Conservation (phyloP, 345 rosid species). For the Populus euphratica region DNA sequence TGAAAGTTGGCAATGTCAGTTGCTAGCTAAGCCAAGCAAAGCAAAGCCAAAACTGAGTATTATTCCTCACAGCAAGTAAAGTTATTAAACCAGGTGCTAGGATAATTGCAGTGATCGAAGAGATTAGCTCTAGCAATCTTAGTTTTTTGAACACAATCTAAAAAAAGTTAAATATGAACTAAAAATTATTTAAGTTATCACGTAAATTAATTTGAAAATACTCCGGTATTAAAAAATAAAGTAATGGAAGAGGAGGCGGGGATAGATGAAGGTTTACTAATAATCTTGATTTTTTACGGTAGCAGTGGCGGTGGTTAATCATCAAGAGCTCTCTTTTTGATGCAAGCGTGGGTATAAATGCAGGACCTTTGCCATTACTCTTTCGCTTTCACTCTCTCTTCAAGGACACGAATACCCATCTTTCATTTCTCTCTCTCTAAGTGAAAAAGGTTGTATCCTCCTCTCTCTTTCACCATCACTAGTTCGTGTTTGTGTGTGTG, state of each 20-base stretch:
- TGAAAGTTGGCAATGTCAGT: conserved; percentile 59
- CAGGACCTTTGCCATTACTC: conserved; percentile 43
- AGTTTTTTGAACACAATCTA: too few relatives aligned
- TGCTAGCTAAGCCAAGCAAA: conserved; percentile 19
- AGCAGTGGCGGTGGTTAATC: conserved; percentile 91
- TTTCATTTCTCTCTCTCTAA: neutral
- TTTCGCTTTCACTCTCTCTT: conserved; percentile 31
- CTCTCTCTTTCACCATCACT: conserved; percentile 11
- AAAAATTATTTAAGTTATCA: neutral
- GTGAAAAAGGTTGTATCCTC: conserved; percentile 10
- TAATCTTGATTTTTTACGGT: conserved; percentile 30
- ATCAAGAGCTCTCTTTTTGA: conserved; percentile 82
- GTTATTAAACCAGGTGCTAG: neutral
- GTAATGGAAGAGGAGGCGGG: neutral
- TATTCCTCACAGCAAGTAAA: neutral
- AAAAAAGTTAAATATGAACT: too few relatives aligned
- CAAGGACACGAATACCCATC: conserved; percentile 15
- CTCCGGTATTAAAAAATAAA: neutral
- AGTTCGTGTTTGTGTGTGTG: conserved; percentile 16
- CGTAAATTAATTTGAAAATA: neutral
- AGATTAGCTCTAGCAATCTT: too few relatives aligned
- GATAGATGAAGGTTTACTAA: neutral
- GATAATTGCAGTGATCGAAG: too few relatives aligned
- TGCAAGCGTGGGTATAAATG: conserved; percentile 98
- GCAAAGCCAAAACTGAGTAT: conserved; percentile 6